Conservation (phyloP, 2,329 filamentous ascomycete species). For the Aspergillus awamori region DNA sequence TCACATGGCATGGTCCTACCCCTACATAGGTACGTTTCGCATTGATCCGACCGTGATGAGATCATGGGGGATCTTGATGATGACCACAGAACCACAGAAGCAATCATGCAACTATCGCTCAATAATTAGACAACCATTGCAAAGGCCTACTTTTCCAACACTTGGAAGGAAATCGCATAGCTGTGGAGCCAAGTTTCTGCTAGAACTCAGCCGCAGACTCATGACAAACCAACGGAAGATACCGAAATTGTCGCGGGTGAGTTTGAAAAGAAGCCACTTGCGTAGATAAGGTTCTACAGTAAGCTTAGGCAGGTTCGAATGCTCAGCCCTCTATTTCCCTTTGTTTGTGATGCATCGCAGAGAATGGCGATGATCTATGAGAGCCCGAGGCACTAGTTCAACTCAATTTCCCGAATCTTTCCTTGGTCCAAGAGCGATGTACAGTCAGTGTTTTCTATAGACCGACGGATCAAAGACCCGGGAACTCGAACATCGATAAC, state of each 20-base stretch:
- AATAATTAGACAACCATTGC: background rate
- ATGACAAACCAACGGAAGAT: background rate
- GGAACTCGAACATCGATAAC: background rate
- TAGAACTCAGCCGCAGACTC: background rate
- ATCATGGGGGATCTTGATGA: background rate
- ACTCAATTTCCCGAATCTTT: slow-evolving; percentile 1
- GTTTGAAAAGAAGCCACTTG: background rate
- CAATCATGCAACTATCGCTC: slow-evolving; percentile 1
- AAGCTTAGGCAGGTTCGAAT: background rate
- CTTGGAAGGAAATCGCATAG: background rate
- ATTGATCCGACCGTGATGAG: background rate
- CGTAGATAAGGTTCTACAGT: background rate
- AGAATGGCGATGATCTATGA: background rate
- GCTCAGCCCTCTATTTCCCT: background rate
- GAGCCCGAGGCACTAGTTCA: background rate
- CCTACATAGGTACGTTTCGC: background rate
- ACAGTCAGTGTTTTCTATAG: background rate
- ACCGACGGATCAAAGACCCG: background rate
- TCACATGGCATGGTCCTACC: background rate
- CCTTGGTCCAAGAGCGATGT: background rate
- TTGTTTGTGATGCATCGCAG: background rate
- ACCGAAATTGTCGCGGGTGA: background rate
- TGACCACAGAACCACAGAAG: background rate
- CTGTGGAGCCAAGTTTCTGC: background rate
- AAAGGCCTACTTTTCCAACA: background rate